Evolutionary conservation across 768 basidiomycete species (phyloP).

Genomic region (Floccularia luteovirens): DNA sequence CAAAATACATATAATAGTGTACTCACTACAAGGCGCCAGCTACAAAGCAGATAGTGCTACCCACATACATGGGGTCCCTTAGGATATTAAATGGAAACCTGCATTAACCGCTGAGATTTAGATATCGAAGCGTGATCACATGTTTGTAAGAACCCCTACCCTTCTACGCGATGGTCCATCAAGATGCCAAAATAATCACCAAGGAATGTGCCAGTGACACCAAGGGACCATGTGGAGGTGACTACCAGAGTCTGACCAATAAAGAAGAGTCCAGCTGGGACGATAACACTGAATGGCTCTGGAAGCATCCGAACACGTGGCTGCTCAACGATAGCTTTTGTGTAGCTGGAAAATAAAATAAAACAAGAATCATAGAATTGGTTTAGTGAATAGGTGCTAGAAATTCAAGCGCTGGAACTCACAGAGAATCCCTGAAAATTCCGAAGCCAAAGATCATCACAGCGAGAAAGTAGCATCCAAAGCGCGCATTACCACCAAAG

Average conservation of each 20-base stretch:
- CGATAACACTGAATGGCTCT: slow-evolving; percentile 49
- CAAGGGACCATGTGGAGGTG: slow-evolving; percentile 84
- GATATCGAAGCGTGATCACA: background rate
- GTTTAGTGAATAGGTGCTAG: slow-evolving; percentile 1
- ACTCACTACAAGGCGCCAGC: slow-evolving; percentile 83
- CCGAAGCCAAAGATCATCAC: slow-evolving; percentile 80
- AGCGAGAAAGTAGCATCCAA: slow-evolving; percentile 87
- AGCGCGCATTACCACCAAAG: slow-evolving; percentile 63
- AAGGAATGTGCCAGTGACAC: slow-evolving; percentile 90
- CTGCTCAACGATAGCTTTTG: slow-evolving; percentile 67
- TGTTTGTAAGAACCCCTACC: slow-evolving; percentile 20
- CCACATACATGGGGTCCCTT: slow-evolving; percentile 94
- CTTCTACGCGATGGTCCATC: slow-evolving; percentile 86
- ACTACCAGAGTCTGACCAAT: slow-evolving; percentile 82
- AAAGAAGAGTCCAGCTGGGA: slow-evolving; percentile 55
- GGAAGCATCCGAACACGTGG: slow-evolving; percentile 63
- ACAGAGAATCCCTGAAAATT: slow-evolving; percentile 82
- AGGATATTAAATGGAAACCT: slow-evolving; percentile 94
- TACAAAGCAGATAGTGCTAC: slow-evolving; percentile 85
- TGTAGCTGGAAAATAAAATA: slow-evolving; percentile 44
- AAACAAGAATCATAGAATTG: background rate
- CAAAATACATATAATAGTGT: slow-evolving; percentile 1
- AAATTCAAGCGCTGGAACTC: slow-evolving; percentile 11
- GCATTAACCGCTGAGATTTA: background rate
- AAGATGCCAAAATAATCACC: slow-evolving; percentile 82